Evolutionary conservation across 2,329 filamentous ascomycete genomes (phyloP).

Genomic region (Alternaria angustiovoidea): DNA sequence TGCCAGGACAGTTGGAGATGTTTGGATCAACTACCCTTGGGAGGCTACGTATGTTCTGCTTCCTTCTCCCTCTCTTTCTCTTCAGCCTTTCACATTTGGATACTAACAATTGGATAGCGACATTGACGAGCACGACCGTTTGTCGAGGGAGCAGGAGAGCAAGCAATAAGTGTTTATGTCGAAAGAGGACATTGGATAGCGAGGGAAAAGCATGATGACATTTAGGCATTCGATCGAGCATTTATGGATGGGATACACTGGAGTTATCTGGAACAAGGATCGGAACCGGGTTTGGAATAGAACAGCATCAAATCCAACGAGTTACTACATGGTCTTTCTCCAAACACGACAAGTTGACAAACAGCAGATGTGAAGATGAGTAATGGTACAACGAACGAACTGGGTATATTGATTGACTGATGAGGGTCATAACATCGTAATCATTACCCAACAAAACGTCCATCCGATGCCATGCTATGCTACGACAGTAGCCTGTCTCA

Average conservation of each 20-base stretch:
- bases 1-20: constrained; percentile 86
- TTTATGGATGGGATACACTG: constrained; percentile 8
- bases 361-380: background rate
- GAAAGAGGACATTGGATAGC: background rate
- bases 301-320: background rate
- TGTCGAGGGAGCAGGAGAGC: constrained; percentile 61
- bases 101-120: constrained; percentile 60
- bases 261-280: constrained; percentile 4
- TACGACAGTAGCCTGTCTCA: background rate
- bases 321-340: background rate
- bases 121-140: constrained; percentile 87
- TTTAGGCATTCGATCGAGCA: constrained; percentile 5
- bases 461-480: constrained; percentile 5
- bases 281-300: background rate
- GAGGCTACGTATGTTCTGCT: constrained; percentile 73
- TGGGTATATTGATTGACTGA: constrained; percentile 11
- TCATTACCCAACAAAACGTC: constrained; percentile 19
- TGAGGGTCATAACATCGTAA: constrained; percentile 28
- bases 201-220: constrained; percentile 1
- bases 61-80: background rate
- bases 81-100: background rate
- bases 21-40: constrained; percentile 99
- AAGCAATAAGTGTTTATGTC: constrained; percentile 13
- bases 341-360: background rate
- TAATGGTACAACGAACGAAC: background rate